These are phyloP conservation scores for Clavispora asparagi DNA, from an alignment of 805 yeast species.

Conservation along the genomic window DNA sequence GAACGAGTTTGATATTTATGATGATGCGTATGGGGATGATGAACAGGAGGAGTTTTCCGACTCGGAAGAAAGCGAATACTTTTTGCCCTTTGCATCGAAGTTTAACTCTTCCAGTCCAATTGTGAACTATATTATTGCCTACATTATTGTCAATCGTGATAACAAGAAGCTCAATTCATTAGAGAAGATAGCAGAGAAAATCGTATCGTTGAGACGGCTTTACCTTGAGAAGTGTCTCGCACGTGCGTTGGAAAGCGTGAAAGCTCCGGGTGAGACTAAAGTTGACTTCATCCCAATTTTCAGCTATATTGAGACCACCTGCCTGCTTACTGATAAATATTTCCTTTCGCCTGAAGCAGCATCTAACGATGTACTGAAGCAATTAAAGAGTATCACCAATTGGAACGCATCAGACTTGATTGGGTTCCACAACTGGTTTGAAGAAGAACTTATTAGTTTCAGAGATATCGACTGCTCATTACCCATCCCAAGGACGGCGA, in stretches of 20 bases:
- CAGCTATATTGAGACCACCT: slow-evolving; percentile 32
- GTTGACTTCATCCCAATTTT: slow-evolving; percentile 25
- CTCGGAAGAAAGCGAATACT: slow-evolving; percentile 4
- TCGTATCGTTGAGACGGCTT: slow-evolving; percentile 20
- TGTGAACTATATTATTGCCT: slow-evolving; percentile 27
- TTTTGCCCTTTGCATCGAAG: not conserved
- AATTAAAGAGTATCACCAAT: slow-evolving; percentile 10
- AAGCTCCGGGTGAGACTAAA: not conserved
- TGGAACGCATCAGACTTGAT: slow-evolving; percentile 26
- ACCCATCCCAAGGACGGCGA: not conserved
- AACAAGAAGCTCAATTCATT: slow-evolving; percentile 14
- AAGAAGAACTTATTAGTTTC: slow-evolving; percentile 9
- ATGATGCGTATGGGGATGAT: slow-evolving; percentile 12
- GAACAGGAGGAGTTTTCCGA: slow-evolving; percentile 7
- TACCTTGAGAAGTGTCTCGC: slow-evolving; percentile 11
- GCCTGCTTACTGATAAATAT: slow-evolving; percentile 19
- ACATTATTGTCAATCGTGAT: slow-evolving; percentile 21
- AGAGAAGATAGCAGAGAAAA: slow-evolving; percentile 16
- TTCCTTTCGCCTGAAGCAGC: slow-evolving; percentile 11
- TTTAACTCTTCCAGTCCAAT: slow-evolving; percentile 18
- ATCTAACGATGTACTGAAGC: slow-evolving; percentile 10
- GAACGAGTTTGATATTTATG: slow-evolving; percentile 13
- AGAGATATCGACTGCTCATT: not conserved
- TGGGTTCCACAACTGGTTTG: slow-evolving; percentile 32
- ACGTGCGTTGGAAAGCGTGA: not conserved